Evolutionary conservation across 2,329 filamentous ascomycete species (phyloP), one percentile per base, ranked within the genome.

Genomic region (Penicillium sp.): DNA sequence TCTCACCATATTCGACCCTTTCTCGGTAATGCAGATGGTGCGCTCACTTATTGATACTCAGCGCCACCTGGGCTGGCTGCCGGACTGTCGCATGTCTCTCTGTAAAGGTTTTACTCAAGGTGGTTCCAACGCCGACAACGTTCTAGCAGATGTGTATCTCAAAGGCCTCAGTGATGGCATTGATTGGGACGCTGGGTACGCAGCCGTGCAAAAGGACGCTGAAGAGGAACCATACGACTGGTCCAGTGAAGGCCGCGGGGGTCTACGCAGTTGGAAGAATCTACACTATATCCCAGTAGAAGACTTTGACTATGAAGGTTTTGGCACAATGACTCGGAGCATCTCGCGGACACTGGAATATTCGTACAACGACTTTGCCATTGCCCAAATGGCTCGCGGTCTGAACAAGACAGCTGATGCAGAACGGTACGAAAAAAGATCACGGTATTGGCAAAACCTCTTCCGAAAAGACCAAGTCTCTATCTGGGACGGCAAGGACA

Each of bases 301-400:
- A 50, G 86, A 90, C 58, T 86, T 86, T 48, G 88, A 91, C 68
- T 77, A 79, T 2, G 72, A 79, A 30, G 86, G 86, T 2, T 84
- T 86, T 32, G 88, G 88, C 0, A 85, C 85, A 0, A 82, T 88
- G 73, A 90, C 88, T 0, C 79, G 88, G 10, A 86, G 81, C 56
- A 81, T 91, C 40, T 89, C 85, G 1, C 80, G 88, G 13, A 91
- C 87, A 0, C 78, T 91, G 2, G 88, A 91, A 67, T 91, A 91
- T 66, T 82, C 85, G 4, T 91, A 91, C 70, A 85, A 91, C 62
- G 88, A 91, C 71, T 91, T 83, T 64, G 82, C 80, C 52, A 84
- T 89, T 52, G 75, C 84, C 0, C 78, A 85, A 36, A 83, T 90
- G 53, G 86, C 86, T 0, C 77, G 76, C 1, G 78, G 76, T 0